Conservation (phyloP, 2,329 filamentous ascomycete species). For the Fusarium sp. region DNA sequence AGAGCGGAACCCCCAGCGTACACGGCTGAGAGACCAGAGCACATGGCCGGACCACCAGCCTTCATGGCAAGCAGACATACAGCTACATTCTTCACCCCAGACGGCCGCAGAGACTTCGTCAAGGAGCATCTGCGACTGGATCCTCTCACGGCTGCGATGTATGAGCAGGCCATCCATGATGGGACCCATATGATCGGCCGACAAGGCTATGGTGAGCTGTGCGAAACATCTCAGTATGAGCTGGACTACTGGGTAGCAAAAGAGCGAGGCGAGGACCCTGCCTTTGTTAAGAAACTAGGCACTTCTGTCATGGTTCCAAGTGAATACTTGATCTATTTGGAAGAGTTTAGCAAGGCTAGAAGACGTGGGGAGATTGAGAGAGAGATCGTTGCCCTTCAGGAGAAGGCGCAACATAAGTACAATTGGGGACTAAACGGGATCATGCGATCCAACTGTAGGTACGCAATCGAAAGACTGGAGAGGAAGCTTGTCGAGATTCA, state of each 20-base stretch:
- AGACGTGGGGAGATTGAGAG: neutral
- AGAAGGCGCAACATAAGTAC: neutral
- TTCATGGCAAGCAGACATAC: neutral
- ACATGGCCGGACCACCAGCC: neutral
- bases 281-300: accelerated
- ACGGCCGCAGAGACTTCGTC: neutral
- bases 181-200: neutral
- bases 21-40: accelerated
- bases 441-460: neutral
- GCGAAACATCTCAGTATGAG: accelerated
- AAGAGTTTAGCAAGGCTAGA: neutral
- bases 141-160: accelerated
- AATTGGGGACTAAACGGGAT: accelerated
- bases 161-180: neutral
- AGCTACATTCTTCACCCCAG: neutral
- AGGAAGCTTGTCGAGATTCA: neutral
- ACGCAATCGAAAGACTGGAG: neutral
- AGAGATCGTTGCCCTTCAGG: accelerated
- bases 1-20: accelerated
- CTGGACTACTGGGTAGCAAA: neutral
- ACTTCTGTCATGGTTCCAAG: neutral
- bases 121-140: neutral
- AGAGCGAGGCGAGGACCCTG: neutral
- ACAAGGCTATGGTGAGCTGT: neutral
- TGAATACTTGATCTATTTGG: neutral